Evolutionary conservation across 257 asterid genomes (phyloP).

Genomic region (Buddleja alternifolia): DNA sequence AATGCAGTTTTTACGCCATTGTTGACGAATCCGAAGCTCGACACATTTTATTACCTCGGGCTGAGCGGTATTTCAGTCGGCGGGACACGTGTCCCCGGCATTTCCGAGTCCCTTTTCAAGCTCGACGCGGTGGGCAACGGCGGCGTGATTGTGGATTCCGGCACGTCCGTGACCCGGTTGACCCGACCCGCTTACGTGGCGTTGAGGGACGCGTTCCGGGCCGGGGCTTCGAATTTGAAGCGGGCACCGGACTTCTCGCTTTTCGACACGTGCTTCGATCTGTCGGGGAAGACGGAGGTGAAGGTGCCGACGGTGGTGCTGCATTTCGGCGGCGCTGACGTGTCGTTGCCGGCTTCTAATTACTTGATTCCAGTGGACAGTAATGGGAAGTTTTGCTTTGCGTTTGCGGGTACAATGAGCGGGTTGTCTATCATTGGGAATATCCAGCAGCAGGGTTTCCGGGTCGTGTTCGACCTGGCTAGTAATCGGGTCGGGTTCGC

Average conservation of each 20-base stretch:
- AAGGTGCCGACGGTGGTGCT: constrained; percentile 88
- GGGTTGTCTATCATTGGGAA: constrained; percentile 72
- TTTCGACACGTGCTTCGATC: constrained; percentile 87
- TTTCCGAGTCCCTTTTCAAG: constrained; percentile 56
- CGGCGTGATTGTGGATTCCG: constrained; percentile 86
- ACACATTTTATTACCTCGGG: constrained; percentile 79
- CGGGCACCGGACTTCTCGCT: constrained; percentile 54
- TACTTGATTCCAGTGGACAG: constrained; percentile 85
- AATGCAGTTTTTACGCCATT: constrained; percentile 71
- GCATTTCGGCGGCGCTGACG: constrained; percentile 78
- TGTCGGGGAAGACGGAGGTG: constrained; percentile 75
- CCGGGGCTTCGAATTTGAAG: constrained; percentile 55
- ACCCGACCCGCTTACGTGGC: constrained; percentile 76
- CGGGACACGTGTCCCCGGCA: constrained; percentile 58
- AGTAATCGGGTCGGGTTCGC: constrained; percentile 65
- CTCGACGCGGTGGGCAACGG: constrained; percentile 65
- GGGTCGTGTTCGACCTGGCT: constrained; percentile 67
- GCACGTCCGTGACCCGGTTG: constrained; percentile 84
- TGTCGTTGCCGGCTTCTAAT: constrained; percentile 86
- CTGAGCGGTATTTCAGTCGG: constrained; percentile 79
- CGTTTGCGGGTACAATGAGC: constrained; percentile 77
- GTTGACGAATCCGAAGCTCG: constrained; percentile 63
- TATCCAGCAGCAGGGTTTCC: constrained; percentile 72
- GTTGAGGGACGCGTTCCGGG: constrained; percentile 65
- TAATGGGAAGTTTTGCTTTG: constrained; percentile 79